Evolutionary conservation across 2,329 filamentous ascomycete species (phyloP).

Genomic region (Curvularia eragrostidis): DNA sequence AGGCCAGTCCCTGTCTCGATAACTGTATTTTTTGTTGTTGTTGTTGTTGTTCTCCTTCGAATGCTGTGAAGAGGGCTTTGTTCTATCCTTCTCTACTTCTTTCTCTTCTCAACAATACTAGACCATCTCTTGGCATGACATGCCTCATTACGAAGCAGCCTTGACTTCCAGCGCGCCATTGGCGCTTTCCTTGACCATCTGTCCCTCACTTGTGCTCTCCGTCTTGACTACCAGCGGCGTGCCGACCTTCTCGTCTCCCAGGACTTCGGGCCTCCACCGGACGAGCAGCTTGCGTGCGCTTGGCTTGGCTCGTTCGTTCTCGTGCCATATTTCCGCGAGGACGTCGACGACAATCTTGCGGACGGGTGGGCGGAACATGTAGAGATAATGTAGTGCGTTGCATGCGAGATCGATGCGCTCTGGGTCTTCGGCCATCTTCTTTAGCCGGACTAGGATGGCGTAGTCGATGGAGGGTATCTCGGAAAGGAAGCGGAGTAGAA

Average conservation of each 20-base stretch:
- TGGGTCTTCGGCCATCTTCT: slow-evolving; percentile 67
- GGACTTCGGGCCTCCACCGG: slow-evolving; percentile 61
- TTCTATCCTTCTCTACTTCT: background rate
- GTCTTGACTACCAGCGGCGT: slow-evolving; percentile 28
- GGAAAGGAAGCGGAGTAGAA: slow-evolving; percentile 87
- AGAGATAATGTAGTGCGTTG: slow-evolving; percentile 62
- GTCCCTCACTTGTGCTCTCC: slow-evolving; percentile 24
- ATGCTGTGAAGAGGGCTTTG: background rate
- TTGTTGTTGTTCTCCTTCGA: background rate
- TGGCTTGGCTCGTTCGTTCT: slow-evolving; percentile 55
- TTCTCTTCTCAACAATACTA: background rate
- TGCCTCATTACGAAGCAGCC: slow-evolving; percentile 25
- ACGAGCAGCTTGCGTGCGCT: slow-evolving; percentile 61
- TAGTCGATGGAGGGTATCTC: slow-evolving; percentile 83
- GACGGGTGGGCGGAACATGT: slow-evolving; percentile 62
- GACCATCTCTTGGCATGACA: background rate
- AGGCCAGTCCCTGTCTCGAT: background rate
- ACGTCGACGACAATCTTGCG: slow-evolving; percentile 64
- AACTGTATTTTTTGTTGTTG: background rate
- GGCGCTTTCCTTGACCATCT: slow-evolving; percentile 30
- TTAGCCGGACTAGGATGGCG: slow-evolving; percentile 74
- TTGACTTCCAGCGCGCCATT: slow-evolving; percentile 42
- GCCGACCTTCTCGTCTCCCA: slow-evolving; percentile 36
- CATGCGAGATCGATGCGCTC: slow-evolving; percentile 67
- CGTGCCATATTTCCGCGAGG: slow-evolving; percentile 63